Base-by-base conservation (phyloP, 208 protist species). In the Leptomonas pyrrhocoris region DNA sequence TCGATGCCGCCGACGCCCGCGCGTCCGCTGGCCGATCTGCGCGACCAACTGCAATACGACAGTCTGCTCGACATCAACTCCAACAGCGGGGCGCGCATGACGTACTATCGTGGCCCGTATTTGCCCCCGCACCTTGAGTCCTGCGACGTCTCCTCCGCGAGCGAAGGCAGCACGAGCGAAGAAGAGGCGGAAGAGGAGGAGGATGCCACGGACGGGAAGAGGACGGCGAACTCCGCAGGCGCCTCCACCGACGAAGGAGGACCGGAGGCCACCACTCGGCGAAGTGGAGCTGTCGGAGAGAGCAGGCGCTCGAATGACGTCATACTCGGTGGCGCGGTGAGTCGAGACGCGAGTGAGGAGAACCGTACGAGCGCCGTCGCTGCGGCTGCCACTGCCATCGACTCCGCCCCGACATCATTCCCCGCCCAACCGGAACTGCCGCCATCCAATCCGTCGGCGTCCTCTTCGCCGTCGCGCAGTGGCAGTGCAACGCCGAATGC, bases 41-140 rank as follows among this genome's bases (percentile, higher is more conserved):
- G 71, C 12, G 53, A 68, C 25, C 31, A 49, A 7, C 51, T 68
- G 30, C 71, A 70, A 53, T 69, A 76, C 62, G 68, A 74, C 49
- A 73, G 54, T 43, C 48, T 85, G 48, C 60, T 81, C 3, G 78
- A 84, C 55, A 69, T 85, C 45, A 83, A 88, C 81, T 57, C 43
- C 45, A 81, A 71, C 74, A 78, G 68, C 68, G 73, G 61, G 40
- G 74, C 77, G 25, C 76, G 79, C n/a, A 43, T 73, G 42, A 64
- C 77, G 21, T 75, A 83, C 56, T 89, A 85, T 65, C 79, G 80
- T 40, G 72, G 80, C 1, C 80, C 84, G 15, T 75, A 73, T 27
- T 28, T 85, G 45, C 68, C 79, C 6, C 66, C 73, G 21, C 73
- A 85, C 49, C 64, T 85, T 13, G 43, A 57, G n/a, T 30, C 28